A percentile compares a stretch with the other conserved stretches of the same genome.
These are phyloP conservation scores for Penicillium nucicola DNA, from an alignment of 495 filamentous ascomycete species.

Conservation along the genomic window DNA sequence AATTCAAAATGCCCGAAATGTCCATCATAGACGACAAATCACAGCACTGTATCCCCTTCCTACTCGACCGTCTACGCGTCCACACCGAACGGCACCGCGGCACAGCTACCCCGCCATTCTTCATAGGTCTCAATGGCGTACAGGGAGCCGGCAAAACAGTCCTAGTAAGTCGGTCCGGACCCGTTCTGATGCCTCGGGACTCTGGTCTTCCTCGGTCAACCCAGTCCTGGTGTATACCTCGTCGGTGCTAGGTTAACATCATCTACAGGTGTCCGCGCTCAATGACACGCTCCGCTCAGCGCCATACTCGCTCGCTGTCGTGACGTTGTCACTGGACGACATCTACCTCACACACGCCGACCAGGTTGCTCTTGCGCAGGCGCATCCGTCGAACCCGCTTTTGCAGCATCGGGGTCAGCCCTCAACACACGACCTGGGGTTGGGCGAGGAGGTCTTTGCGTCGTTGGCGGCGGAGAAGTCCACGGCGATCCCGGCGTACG, in stretches of 20 bases:
- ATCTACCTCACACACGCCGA: conserved; percentile 75
- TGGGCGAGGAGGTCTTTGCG: conserved; percentile 60
- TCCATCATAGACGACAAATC: conserved; percentile 87
- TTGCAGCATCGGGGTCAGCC: conserved; percentile 82
- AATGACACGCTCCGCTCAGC: conserved; percentile 61
- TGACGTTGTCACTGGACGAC: conserved; percentile 87
- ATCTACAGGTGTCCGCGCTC: conserved; percentile 58
- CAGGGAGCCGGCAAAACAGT: conserved; percentile 93
- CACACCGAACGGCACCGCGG: conserved; percentile 42
- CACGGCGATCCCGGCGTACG: conserved; percentile 71
- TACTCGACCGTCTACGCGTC: conserved; percentile 59
- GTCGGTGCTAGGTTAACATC: background rate
- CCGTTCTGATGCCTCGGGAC: conserved; percentile 4
- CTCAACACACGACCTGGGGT: conserved; percentile 76
- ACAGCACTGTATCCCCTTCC: conserved; percentile 81
- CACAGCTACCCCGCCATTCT: conserved; percentile 50
- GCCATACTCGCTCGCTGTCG: conserved; percentile 64
- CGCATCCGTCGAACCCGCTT: conserved; percentile 67
- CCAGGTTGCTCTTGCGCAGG: conserved; percentile 61
- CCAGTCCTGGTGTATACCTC: no score
- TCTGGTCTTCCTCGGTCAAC: conserved; percentile 5
- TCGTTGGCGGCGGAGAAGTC: conserved; percentile 51
- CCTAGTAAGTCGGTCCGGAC: conserved; percentile 50
- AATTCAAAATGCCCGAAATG: conserved; percentile 42
- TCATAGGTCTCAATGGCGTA: conserved; percentile 62